phyloP scores from a whole-genome alignment of 768 basidiomycete genomes.

The Mycena belliarum region DNA sequence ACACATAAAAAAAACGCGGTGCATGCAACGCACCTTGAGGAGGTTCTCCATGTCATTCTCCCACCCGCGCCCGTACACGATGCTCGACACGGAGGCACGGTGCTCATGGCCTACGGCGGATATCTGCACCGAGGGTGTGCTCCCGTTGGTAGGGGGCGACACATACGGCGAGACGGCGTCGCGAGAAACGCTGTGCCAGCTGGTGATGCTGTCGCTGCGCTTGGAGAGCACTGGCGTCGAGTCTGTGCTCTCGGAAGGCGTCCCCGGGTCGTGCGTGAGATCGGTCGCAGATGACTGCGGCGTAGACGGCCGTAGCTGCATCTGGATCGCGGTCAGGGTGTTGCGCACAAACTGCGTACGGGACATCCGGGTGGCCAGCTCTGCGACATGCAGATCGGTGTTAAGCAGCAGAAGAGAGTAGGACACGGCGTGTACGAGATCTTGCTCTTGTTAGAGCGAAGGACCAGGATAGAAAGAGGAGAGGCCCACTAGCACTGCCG shows the following conservation, averaged over 20 bases:
- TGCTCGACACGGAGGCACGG: constrained; percentile 27
- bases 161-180: constrained; percentile 46
- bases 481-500: constrained; percentile 76
- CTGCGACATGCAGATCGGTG: constrained; percentile 96
- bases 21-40: constrained; percentile 63
- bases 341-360: constrained; percentile 89
- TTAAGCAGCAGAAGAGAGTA: constrained; percentile 94
- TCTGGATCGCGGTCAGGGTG: constrained; percentile 84
- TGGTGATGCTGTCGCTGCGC: constrained; percentile 80
- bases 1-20: neutral
- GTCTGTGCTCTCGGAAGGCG: constrained; percentile 49
- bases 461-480: neutral
- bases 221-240: constrained; percentile 50
- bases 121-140: constrained; percentile 63
- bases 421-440: constrained; percentile 91
- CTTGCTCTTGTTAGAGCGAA: constrained; percentile 37
- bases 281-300: constrained; percentile 58
- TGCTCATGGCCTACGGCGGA: constrained; percentile 42
- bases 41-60: constrained; percentile 83
- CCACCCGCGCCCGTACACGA: constrained; percentile 69
- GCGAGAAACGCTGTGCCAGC: constrained; percentile 78
- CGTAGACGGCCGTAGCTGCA: constrained; percentile 66
- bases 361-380: constrained; percentile 87
- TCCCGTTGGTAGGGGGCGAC: constrained; percentile 50
- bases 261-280: constrained; percentile 63